A percentile compares a stretch with the other conserved stretches of the same genome.
Evolutionary conservation across 352 stramenopile species (phyloP).

Genomic region (Phytophthora boehmeriae): DNA sequence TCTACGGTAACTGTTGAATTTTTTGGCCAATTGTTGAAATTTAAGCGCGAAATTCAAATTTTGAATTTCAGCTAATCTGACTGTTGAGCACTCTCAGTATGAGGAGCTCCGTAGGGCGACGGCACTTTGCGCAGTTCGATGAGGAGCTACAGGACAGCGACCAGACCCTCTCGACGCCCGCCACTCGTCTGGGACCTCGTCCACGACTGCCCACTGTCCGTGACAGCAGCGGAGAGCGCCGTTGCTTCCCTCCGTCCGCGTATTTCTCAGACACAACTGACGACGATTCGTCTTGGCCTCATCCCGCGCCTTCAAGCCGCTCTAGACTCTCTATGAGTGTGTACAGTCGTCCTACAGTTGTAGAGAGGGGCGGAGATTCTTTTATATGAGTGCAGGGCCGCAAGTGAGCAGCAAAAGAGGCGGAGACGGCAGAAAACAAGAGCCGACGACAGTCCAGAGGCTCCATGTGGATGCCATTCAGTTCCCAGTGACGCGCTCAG

Average conservation of each 20-base stretch:
- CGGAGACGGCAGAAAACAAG: background rate
- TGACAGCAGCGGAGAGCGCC: constrained; percentile 14
- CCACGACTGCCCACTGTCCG: constrained; percentile 23
- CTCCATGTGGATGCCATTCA: constrained; percentile 67
- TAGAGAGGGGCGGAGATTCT: constrained; percentile 1
- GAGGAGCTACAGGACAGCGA: constrained; percentile 68
- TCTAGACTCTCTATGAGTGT: constrained; percentile 25
- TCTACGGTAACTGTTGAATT: too few relatives aligned
- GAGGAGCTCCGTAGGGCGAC: constrained; percentile 14
- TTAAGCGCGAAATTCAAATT: constrained; percentile 22
- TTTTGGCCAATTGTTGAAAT: too few relatives aligned
- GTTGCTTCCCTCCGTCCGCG: constrained; percentile 42
- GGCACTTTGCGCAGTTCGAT: constrained; percentile 59
- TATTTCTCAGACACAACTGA: constrained; percentile 82
- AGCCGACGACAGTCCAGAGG: constrained; percentile 12
- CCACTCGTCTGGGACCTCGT: constrained; percentile 10
- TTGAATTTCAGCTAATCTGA: constrained; percentile 4
- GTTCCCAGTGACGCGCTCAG: constrained; percentile 67
- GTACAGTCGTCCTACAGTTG: constrained; percentile 4
- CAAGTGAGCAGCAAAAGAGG: constrained; percentile 5
- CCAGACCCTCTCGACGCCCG: constrained; percentile 54
- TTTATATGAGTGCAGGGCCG: constrained; percentile 18
- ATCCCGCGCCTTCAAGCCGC: background rate
- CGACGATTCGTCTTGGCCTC: constrained; percentile 42
- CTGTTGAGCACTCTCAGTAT: constrained; percentile 10